Evolutionary conservation across 2,329 filamentous ascomycete genomes (phyloP).

Genomic region (Verticillium nonalfalfae): DNA sequence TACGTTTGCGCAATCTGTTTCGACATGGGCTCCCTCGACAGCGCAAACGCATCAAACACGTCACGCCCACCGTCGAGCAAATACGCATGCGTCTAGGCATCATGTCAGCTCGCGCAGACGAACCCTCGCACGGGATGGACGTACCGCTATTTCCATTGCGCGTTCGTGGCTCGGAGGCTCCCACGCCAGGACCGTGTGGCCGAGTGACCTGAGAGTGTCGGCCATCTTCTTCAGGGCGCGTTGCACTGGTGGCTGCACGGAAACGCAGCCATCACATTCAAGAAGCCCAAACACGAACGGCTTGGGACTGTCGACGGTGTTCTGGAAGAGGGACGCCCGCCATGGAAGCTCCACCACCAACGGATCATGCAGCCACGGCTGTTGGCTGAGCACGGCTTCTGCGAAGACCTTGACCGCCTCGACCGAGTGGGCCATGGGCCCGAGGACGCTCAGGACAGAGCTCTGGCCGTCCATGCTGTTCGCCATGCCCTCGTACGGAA

Average conservation of each 20-base stretch:
- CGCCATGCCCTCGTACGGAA: constrained; percentile 24
- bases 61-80: no score
- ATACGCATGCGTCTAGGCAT: no score
- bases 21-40: constrained; percentile 2
- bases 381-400: constrained; percentile 20
- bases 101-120: no score
- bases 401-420: constrained; percentile 14
- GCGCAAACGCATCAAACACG: no score
- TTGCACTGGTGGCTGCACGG: background rate
- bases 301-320: no score
- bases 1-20: constrained; percentile 8
- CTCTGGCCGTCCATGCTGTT: constrained; percentile 27
- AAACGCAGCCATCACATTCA: constrained; percentile 12
- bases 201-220: constrained; percentile 16
- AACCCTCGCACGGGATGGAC: no score
- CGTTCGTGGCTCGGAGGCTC: constrained; percentile 9
- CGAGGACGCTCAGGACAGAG: constrained; percentile 23
- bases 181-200: constrained; percentile 23
- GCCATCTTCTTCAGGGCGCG: constrained; percentile 18
- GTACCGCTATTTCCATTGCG: no score
- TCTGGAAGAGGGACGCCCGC: constrained; percentile 5
- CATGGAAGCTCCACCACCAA: constrained; percentile 27
- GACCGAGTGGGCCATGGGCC: constrained; percentile 22
- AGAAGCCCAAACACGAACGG: no score
- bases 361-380: constrained; percentile 28